phyloP scores from a whole-genome alignment of 2,329 filamentous ascomycete species.

The Neopestalotiopsis clavispora region DNA sequence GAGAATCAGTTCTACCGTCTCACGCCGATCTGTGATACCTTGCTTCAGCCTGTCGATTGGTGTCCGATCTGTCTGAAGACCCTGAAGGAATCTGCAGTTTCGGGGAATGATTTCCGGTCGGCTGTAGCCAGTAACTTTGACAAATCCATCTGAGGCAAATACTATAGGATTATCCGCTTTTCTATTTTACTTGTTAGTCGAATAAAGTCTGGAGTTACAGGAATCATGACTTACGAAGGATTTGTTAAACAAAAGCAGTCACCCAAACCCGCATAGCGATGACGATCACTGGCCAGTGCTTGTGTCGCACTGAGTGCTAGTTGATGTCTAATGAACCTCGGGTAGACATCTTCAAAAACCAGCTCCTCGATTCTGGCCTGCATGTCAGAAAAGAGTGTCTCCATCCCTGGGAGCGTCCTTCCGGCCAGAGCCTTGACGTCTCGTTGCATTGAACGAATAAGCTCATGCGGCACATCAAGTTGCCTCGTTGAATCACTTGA shows the following conservation, averaged over 20 bases:
- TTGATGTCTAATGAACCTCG: conserved; percentile 55
- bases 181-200: conserved; percentile 10
- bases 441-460: conserved; percentile 34
- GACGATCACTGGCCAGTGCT: conserved; percentile 32
- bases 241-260: conserved; percentile 52
- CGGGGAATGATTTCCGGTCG: conserved; percentile 50
- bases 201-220: neutral
- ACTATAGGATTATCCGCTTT: conserved; percentile 52
- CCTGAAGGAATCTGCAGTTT: conserved; percentile 56
- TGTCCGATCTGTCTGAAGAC: conserved; percentile 42
- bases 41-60: conserved; percentile 43
- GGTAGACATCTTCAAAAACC: conserved; percentile 50
- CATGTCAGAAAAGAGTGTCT: conserved; percentile 45
- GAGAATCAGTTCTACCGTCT: conserved; percentile 29
- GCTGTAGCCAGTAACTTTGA: conserved; percentile 51
- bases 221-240: conserved; percentile 28
- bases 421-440: conserved; percentile 34
- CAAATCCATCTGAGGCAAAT: conserved; percentile 55
- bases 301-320: conserved; percentile 45
- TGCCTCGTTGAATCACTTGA: conserved; percentile 21
- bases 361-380: conserved; percentile 46
- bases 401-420: conserved; percentile 40
- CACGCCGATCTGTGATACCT: conserved; percentile 35
- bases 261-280: conserved; percentile 45
- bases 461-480: conserved; percentile 33